Conservation (phyloP, 2,329 filamentous ascomycete species). For the Diatrype stigma region DNA sequence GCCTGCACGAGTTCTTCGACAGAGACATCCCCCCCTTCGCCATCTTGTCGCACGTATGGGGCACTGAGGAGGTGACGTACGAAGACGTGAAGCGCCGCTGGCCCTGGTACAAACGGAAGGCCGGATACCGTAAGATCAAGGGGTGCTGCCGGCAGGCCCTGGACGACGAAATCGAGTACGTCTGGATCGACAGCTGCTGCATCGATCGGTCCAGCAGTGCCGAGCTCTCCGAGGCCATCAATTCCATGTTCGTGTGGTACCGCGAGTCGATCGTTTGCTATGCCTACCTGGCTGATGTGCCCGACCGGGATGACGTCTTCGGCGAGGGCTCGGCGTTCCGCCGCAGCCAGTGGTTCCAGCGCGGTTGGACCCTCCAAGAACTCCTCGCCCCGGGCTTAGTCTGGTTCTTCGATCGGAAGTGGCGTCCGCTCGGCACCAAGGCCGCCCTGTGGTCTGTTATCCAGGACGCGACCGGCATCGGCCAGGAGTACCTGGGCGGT, state of each 20-base stretch:
- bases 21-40: neutral
- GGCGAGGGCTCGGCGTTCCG: neutral
- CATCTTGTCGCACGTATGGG: neutral
- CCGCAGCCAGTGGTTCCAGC: neutral
- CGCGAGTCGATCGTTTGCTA: neutral
- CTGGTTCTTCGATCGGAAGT: neutral
- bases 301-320: neutral
- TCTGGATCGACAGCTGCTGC: neutral
- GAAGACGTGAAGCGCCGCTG: neutral
- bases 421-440: neutral
- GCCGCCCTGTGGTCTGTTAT: neutral
- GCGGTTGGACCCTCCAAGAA: constrained; percentile 1
- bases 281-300: neutral
- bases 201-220: neutral
- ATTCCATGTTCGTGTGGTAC: neutral
- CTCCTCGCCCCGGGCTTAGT: neutral
- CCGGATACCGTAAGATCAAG: neutral
- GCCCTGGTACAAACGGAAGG: neutral
- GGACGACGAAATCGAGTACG: neutral
- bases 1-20: neutral
- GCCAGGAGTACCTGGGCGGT: neutral
- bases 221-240: neutral
- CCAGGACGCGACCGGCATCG: neutral
- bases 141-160: neutral
- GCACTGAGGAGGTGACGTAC: neutral